A percentile compares a stretch with the other conserved stretches of the same genome.
These are phyloP conservation scores for Eimeria praecox DNA, from an alignment of 169 alveolate genomes.

Conservation along the genomic window DNA sequence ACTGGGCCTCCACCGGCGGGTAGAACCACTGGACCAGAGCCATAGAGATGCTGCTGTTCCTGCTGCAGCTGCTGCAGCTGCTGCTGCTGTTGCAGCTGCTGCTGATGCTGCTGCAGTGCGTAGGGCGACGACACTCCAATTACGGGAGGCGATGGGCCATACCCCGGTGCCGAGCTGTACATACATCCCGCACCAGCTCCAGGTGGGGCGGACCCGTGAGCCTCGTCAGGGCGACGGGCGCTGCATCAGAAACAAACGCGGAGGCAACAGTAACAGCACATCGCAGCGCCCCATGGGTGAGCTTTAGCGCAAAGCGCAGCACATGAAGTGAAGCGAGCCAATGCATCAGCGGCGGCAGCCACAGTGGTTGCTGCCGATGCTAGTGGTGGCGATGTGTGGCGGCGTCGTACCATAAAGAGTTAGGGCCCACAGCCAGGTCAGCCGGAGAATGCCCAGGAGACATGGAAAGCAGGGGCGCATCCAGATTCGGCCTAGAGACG, in stretches of 20 bases:
- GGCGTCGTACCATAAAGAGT: slow-evolving; percentile 27
- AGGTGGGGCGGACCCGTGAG: slow-evolving; percentile 48
- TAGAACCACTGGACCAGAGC: slow-evolving; percentile 32
- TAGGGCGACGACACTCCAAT: slow-evolving; percentile 68
- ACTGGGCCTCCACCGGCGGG: slow-evolving; percentile 40
- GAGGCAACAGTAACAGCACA: neutral
- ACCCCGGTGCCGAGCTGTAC: slow-evolving; percentile 63
- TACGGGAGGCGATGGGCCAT: slow-evolving; percentile 48
- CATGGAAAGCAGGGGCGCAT: slow-evolving; percentile 61
- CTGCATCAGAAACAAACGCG: neutral
- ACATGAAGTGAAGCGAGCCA: neutral
- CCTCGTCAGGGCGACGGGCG: slow-evolving; percentile 40
- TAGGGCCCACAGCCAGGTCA: slow-evolving; percentile 33
- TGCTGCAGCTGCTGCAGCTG: slow-evolving; percentile 59
- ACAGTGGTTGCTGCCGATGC: neutral
- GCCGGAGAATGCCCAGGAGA: slow-evolving; percentile 44
- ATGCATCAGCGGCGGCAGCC: neutral
- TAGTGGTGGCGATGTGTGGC: neutral
- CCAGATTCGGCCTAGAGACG: slow-evolving; percentile 73
- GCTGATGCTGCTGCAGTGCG: slow-evolving; percentile 69
- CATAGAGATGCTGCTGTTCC: slow-evolving; percentile 63
- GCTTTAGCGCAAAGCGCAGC: neutral
- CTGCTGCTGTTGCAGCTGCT: slow-evolving; percentile 63
- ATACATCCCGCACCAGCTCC: slow-evolving; percentile 55
- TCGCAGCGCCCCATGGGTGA: neutral